Evolutionary conservation across 140 eudicot genomes (phyloP), one percentile per base, ranked within the genome.

Genomic region (Stevia rebaudiana): DNA sequence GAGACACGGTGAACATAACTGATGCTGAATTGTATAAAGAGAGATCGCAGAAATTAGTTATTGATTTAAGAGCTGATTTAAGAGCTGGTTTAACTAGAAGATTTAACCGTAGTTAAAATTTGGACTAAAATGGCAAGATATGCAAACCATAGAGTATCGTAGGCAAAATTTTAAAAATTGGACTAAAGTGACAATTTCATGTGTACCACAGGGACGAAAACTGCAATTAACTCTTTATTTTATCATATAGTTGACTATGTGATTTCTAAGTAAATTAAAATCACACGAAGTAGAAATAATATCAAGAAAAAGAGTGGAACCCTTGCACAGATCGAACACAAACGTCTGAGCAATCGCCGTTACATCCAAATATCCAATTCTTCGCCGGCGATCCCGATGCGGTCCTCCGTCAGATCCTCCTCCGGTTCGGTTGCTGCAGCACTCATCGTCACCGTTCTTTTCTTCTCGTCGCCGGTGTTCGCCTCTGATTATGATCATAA

Each of bases 401-500:
- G 75, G 78, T 63, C 84, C 65, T 9, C 81, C 78, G 76, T 73
- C 79, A 79, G 87, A 76, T 74, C 73, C 43, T 43, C 76, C 44
- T 10, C 63, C 11, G 39, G 39, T 35, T 16, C 51, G 53, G 11
- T 83, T 72, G n/a, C 67, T 66, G 72, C 80, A 67, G 63, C 74
- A 73, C 41, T 80, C 66, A 24, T 78, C 69, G 25, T 57, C 16
- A 18, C 73, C 67, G 33, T 81, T 56, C 12, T 85, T 63, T 15
- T 76, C 74, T 15, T 74, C 47, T 59, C 73, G 36, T 75, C 94
- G 66, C 80, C 87, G 81, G 95, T 68, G 56, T 57, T 79, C 68
- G 95, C 89, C 9, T 77, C 92, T n/a, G 97, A 88, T 71, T 78
- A 76, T 44, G 95, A 87, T 78, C 89, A 87, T 79, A 87, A 73